Percentiles rank a stretch among this genome's conserved stretches.
phyloP scores from a whole-genome alignment of 2,329 filamentous ascomycete species.

The Penicillium palitans region DNA sequence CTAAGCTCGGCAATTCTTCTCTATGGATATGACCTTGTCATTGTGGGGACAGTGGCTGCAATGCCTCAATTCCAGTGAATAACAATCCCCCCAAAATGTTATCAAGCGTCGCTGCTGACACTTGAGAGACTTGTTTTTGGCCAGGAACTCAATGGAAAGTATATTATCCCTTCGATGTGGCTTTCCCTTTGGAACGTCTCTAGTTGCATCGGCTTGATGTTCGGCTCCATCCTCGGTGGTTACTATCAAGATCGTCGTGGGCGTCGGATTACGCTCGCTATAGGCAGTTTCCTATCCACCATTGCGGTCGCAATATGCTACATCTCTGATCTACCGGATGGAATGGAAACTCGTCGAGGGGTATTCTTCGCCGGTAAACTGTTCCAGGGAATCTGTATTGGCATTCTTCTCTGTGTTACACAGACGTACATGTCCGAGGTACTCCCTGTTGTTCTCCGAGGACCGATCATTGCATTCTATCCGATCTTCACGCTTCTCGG shows the following conservation, averaged over 20 bases:
- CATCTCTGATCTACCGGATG: constrained; percentile 20
- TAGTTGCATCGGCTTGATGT: constrained; percentile 39
- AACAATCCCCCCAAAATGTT: neutral
- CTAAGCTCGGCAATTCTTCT: constrained; percentile 27
- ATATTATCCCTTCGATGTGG: constrained; percentile 44
- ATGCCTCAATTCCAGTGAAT: constrained; percentile 33
- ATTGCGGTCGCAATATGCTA: constrained; percentile 31
- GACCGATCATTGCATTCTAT: constrained; percentile 50
- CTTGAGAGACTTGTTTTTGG: constrained; percentile 29
- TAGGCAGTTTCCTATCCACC: constrained; percentile 39
- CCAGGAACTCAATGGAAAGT: constrained; percentile 27
- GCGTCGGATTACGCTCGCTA: constrained; percentile 36
- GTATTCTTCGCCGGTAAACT: constrained; percentile 49
- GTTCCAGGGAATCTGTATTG: constrained; percentile 48
- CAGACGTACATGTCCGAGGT: constrained; percentile 54
- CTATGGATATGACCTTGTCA: constrained; percentile 32
- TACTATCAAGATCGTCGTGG: constrained; percentile 43
- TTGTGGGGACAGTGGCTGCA: constrained; percentile 29
- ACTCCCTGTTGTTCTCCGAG: constrained; percentile 46
- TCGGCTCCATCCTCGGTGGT: constrained; percentile 41
- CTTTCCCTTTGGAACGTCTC: constrained; percentile 46
- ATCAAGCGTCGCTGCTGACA: neutral
- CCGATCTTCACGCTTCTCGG: constrained; percentile 51
- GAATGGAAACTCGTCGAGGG: constrained; percentile 31
- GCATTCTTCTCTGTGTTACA: constrained; percentile 45